A percentile compares a stretch with the other conserved stretches of the same genome.
These are phyloP conservation scores for Handroanthus guayacan DNA, from an alignment of 257 asterid genomes.

Conservation along the genomic window DNA sequence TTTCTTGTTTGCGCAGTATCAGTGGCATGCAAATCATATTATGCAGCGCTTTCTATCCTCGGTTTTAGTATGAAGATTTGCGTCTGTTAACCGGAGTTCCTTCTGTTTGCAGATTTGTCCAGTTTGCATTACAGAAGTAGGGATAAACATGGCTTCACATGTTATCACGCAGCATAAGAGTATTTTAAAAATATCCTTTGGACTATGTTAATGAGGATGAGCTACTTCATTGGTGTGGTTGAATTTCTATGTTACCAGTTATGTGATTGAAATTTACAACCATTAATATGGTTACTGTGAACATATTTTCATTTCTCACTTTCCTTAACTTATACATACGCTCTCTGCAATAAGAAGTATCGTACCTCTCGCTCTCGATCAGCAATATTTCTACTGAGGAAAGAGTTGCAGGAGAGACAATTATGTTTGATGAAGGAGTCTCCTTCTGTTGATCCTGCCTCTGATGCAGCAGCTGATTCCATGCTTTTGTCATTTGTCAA, in stretches of 20 bases:
- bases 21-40: not conserved
- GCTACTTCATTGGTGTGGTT: constrained; percentile 24
- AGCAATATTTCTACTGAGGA: constrained; percentile 62
- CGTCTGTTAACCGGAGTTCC: constrained; percentile 28
- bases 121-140: constrained; percentile 72
- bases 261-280: constrained; percentile 10
- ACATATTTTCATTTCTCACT: constrained; percentile 36
- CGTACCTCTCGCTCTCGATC: constrained; percentile 57
- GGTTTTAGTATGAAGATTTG: constrained; percentile 22
- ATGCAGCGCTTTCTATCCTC: constrained; percentile 7
- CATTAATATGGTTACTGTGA: constrained; percentile 23
- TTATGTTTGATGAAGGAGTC: constrained; percentile 56
- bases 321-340: constrained; percentile 63
- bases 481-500: constrained; percentile 74
- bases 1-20: constrained; percentile 17
- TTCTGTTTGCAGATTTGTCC: constrained; percentile 84
- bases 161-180: constrained; percentile 82
- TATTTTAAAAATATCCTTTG: constrained; percentile 88
- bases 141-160: constrained; percentile 84
- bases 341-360: constrained; percentile 73
- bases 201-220: not conserved
- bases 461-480: constrained; percentile 61
- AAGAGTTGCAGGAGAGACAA: constrained; percentile 68
- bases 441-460: constrained; percentile 54
- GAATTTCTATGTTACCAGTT: not conserved